Evolutionary conservation across 768 basidiomycete genomes (phyloP), one percentile per base, ranked within the genome.

Genomic region (Candolleomyces eurysporus): DNA sequence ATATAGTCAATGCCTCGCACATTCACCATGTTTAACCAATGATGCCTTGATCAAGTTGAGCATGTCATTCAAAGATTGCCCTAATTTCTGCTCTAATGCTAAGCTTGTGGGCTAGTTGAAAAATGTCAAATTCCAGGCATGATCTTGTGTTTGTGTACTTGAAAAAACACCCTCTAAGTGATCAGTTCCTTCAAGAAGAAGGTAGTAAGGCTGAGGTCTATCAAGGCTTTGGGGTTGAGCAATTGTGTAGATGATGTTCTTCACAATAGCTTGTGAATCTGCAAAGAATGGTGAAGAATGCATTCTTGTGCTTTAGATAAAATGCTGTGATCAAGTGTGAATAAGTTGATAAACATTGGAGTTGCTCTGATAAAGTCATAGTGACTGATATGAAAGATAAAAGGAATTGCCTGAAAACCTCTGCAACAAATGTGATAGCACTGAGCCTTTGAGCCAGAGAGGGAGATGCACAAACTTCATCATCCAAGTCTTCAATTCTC

Each of bases 181-280:
- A 51, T 73, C 71, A 4, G 67, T 65, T 1, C 73, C 71, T 32
- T 61, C 66, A 52, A 59, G 57, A 16, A 65, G 55, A 19, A 72
- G 65, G 46, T 63, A 64, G 55, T 67, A 66, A 2, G 26, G 8
- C 5, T 62, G 32, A 3, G 45, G n/a, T 26, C 59, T 56, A 49
- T 68, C 58, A 4, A 67, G 16, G 5, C 59, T n/a, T 58, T 72
- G 66, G 7, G 67, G 54, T 16, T 65, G 53, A 11, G 71, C 72
- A 57, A 63, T 55, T 3, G 59, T 66, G 59, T 68, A 58, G 48
- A 69, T 63, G 21, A 68, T 67, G 55, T 66, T 69, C 58, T 71
- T 72, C 32, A 73, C 61, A 45, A 67, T 62, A 16, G 68, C 62
- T 59, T 72, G 70, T 6, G 66, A 61, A 60, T 74, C 73, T 3